These are phyloP conservation scores for Sporothrix globosa DNA, from an alignment of 2,329 filamentous ascomycete genomes.

Conservation along the genomic window DNA sequence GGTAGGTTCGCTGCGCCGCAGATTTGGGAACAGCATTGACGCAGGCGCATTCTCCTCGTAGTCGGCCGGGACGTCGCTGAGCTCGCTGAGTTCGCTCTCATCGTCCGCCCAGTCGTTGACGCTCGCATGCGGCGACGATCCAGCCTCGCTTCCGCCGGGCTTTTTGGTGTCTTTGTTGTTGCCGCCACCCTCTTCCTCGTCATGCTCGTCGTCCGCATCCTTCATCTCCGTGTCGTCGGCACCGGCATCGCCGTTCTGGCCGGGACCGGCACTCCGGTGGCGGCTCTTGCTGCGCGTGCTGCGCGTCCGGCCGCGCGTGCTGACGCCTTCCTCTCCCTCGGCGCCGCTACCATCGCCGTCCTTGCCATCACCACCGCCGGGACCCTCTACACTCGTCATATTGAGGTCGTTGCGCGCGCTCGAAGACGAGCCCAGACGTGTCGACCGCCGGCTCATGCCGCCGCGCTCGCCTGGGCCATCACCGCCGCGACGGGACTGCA, in stretches of 20 bases:
- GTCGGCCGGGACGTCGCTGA: conserved; percentile 65
- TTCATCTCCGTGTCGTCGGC: conserved; percentile 36
- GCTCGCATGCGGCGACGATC: conserved; percentile 60
- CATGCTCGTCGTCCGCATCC: conserved; percentile 26
- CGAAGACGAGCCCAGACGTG: conserved; percentile 55
- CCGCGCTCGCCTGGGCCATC: conserved; percentile 13
- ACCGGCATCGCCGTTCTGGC: conserved; percentile 39
- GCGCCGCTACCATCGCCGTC: conserved; percentile 45
- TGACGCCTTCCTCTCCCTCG: conserved; percentile 45
- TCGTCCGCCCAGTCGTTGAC: conserved; percentile 68
- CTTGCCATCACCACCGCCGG: conserved; percentile 40
- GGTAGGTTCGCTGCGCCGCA: conserved; percentile 45
- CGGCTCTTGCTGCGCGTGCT: conserved; percentile 37
- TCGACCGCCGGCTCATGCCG: conserved; percentile 39
- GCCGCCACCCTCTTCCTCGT: conserved; percentile 32
- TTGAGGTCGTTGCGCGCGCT: conserved; percentile 49
- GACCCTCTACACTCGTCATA: conserved; percentile 43
- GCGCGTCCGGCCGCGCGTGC: conserved; percentile 44
- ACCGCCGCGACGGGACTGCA: conserved; percentile 28
- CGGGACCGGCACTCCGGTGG: conserved; percentile 34
- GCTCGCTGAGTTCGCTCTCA: conserved; percentile 70
- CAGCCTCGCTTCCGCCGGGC: conserved; percentile 39
- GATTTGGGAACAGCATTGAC: conserved; percentile 57
- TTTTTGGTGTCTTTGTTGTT: conserved; percentile 41
- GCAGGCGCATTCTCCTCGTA: conserved; percentile 62